Base-by-base conservation (phyloP, 1,139 yeast genomes). In the Suhomyces guaymorum region DNA sequence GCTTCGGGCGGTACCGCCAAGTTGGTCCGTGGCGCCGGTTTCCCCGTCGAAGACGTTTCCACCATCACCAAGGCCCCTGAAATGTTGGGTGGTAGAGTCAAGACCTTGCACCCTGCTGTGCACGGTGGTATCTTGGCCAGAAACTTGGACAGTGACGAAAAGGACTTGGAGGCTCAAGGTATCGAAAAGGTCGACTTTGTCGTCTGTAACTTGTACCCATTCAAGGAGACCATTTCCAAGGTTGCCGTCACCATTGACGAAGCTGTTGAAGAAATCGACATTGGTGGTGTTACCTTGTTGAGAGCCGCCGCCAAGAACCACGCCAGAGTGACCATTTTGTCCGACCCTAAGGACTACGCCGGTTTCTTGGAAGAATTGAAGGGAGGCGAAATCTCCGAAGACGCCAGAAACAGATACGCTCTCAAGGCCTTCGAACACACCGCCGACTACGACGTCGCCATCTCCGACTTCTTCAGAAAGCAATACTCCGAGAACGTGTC, bases 281-380 rank as follows among this genome's bases (percentile, higher is more conserved):
- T 92, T 60, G 98, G 98, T 54, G 98, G 98, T 60, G 98, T 92
- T 42, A 92, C 98, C 30, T 73, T 92, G 47, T 74, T 92, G 62
- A 82, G 98, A 66, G 98, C 98, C 33, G 98, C 98, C 42, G 98
- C 98, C 44, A 92, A 92, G 74, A 92, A 92, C 70, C 98, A 92
- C 64, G 74, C 95, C 42, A 81, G 98, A 67, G 98, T 92, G 43
- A 86, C 96, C 42, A 90, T 92, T 48, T 73, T 92, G 55, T 85
- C 95, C 22, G 98, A 92, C 66, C 98, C 98, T 47, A 72, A 72
- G 41, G 98, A 92, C 66, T 92, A 92, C 66, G 81, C 96, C 35
- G 77, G 73, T 32, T 92, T 92, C 65, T 70, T 92, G 49, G 78
- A 80, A 59, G 96, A 92, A 65, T 76, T 92, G 57, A 69, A 71